Evolutionary conservation across 2,329 filamentous ascomycete species (phyloP).

Genomic region (Neopestalotiopsis clavispora): DNA sequence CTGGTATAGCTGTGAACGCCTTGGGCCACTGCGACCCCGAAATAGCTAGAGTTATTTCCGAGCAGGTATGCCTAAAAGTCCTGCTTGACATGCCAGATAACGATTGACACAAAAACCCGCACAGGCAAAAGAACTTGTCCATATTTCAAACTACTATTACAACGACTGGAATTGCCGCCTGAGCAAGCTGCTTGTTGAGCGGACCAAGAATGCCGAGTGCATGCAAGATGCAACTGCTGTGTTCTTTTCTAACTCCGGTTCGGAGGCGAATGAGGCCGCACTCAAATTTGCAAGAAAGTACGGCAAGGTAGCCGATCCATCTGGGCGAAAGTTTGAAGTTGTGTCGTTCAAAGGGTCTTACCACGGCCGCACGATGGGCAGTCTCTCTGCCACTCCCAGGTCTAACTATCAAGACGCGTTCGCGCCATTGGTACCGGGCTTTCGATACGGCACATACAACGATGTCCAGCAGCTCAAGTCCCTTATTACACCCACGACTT

Average conservation of each 20-base stretch:
- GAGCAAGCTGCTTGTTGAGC: slow-evolving; percentile 82
- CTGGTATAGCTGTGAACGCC: slow-evolving; percentile 93
- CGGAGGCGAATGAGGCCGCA: slow-evolving; percentile 96
- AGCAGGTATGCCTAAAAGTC: slow-evolving; percentile 62
- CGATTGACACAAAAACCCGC: slow-evolving; percentile 11
- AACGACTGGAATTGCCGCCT: slow-evolving; percentile 94
- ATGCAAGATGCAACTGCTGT: slow-evolving; percentile 82
- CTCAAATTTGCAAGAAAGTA: slow-evolving; percentile 96
- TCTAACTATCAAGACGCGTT: slow-evolving; percentile 98
- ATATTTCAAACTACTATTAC: slow-evolving; percentile 96
- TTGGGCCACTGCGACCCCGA: slow-evolving; percentile 89
- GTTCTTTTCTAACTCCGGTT: slow-evolving; percentile 95
- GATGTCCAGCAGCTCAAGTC: slow-evolving; percentile 74
- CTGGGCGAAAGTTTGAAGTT: slow-evolving; percentile 77
- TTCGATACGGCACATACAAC: slow-evolving; percentile 85
- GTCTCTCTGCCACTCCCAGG: slow-evolving; percentile 94
- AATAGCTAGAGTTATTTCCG: slow-evolving; percentile 73
- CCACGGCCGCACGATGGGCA: slow-evolving; percentile 96
- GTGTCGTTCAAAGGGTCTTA: slow-evolving; percentile 93
- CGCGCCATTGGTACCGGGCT: slow-evolving; percentile 92
- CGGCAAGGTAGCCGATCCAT: slow-evolving; percentile 75
- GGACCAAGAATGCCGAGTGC: slow-evolving; percentile 77
- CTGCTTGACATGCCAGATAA: not conserved
- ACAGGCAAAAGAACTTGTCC: slow-evolving; percentile 77
- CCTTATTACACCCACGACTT: slow-evolving; percentile 85